Evolutionary conservation across 2,329 filamentous ascomycete genomes (phyloP), one percentile per base, ranked within the genome.

Genomic region (Magnaporthales sp.): DNA sequence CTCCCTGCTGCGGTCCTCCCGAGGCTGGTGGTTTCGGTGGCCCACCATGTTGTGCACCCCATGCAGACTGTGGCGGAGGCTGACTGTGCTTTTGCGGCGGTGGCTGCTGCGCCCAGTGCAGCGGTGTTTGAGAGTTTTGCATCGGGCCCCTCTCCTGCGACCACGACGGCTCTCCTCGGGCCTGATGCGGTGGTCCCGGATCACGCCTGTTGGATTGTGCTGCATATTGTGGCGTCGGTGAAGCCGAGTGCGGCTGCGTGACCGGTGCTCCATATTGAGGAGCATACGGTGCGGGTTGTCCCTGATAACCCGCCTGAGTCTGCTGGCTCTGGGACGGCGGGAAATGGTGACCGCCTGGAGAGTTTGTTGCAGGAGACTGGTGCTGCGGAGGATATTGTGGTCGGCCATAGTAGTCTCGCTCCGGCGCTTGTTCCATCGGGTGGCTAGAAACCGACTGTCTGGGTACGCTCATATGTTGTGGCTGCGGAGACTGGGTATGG

Each of bases 221-320:
- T 0, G 80, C 77, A 67, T 87, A 87, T 69, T 86, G 85, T 24
- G 82, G 80, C n/a, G 82, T 79, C n/a, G 84, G 81, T 7, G 84
- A 83, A n/a, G 80, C 79, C 26, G 78, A 77, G 15, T 77, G 75
- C n/a, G 74, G 72, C 70, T 80, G 80, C 3, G 75, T 71, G 64
- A 80, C 81, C 70, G 82, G 79, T 1, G 78, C 72, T 32, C 77
- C 77, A 70, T 84, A 83, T 15, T 60, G 56, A 60, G 80, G 81
- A 30, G 82, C 82, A 69, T 67, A 67, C n/a, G 46, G 30, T 30
- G 67, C 56, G 74, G 72, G 70, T 66, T 68, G 70, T 19, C 69
- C 62, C 60, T 72, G 72, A 31, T 74, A 73, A 10, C 68, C 70
- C 70, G 72, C 70, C 46, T 71, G 71, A 1, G 69, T 46, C 51